phyloP scores from a whole-genome alignment of 345 rosid species.

The Acer campestre region DNA sequence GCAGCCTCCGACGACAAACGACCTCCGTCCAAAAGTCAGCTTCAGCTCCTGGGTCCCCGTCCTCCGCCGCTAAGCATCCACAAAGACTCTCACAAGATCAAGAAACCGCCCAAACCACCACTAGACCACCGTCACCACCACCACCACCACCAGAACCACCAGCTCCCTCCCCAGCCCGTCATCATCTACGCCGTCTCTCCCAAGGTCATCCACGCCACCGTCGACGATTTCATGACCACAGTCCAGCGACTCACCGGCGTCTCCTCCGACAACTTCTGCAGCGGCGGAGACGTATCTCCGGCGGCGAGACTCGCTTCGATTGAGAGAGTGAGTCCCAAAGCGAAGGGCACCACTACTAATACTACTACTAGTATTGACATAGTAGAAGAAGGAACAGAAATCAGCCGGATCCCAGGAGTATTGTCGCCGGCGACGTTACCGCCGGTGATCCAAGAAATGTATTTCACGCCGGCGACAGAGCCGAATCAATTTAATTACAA shows the following conservation, averaged over 20 bases:
- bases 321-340: conserved; percentile 66
- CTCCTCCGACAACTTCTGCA: conserved; percentile 49
- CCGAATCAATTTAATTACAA: conserved; percentile 43
- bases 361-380: conserved; percentile 16
- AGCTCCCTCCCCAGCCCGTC: conserved; percentile 44
- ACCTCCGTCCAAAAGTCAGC: conserved; percentile 31
- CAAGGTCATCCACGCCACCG: conserved; percentile 69
- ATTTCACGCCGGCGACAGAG: conserved; percentile 55
- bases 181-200: conserved; percentile 89
- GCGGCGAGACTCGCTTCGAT: conserved; percentile 83
- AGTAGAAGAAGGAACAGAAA: conserved; percentile 32
- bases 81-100: conserved; percentile 68
- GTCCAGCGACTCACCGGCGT: conserved; percentile 89
- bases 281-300: conserved; percentile 60
- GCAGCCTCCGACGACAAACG: conserved; percentile 28
- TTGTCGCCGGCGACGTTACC: conserved; percentile 69
- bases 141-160: conserved; percentile 12
- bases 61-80: conserved; percentile 68
- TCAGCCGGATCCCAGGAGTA: conserved; percentile 60
- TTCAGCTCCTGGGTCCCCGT: conserved; percentile 76
- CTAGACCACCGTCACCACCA: conserved; percentile 20
- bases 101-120: conserved; percentile 57
- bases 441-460: conserved; percentile 39
- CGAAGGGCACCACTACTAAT: conserved; percentile 7
- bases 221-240: conserved; percentile 67